phyloP scores from a whole-genome alignment of 371 early-diverging fungal genomes.

The Rhizopus microsporus region DNA sequence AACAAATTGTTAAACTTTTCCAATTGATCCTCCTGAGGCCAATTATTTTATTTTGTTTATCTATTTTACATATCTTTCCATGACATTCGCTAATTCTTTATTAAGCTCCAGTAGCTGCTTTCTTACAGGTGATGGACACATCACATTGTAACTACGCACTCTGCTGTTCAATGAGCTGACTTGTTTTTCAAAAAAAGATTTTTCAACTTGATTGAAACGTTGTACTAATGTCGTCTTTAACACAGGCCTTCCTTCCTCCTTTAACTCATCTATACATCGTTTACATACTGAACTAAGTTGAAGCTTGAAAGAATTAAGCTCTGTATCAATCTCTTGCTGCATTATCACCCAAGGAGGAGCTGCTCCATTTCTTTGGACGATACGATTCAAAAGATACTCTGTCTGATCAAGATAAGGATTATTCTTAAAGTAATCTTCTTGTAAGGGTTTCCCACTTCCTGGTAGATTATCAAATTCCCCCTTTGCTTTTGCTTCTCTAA shows the following conservation, averaged over 20 bases:
- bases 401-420: constrained; percentile 51
- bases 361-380: constrained; percentile 50
- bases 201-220: constrained; percentile 18
- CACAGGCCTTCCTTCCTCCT: neutral
- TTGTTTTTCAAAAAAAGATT: constrained; percentile 19
- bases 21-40: constrained; percentile 37
- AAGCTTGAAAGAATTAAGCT: constrained; percentile 30
- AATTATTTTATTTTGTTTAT: neutral
- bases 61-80: neutral
- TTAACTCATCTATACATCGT: constrained; percentile 9
- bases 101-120: constrained; percentile 26
- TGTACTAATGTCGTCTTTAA: constrained; percentile 6
- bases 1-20: constrained; percentile 17
- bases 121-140: constrained; percentile 34
- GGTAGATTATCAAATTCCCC: constrained; percentile 51
- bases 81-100: constrained; percentile 12
- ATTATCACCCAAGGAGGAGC: constrained; percentile 55
- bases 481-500: constrained; percentile 38
- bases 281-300: constrained; percentile 24
- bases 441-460: constrained; percentile 49
- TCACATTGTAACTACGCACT: constrained; percentile 38
- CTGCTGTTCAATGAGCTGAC: constrained; percentile 14
- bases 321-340: constrained; percentile 49
- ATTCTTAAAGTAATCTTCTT: constrained; percentile 30
- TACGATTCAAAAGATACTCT: constrained; percentile 49